A percentile compares a stretch with the other conserved stretches of the same genome.
These are phyloP conservation scores for Suillus plorans DNA, from an alignment of 768 basidiomycete genomes.

Conservation along the genomic window DNA sequence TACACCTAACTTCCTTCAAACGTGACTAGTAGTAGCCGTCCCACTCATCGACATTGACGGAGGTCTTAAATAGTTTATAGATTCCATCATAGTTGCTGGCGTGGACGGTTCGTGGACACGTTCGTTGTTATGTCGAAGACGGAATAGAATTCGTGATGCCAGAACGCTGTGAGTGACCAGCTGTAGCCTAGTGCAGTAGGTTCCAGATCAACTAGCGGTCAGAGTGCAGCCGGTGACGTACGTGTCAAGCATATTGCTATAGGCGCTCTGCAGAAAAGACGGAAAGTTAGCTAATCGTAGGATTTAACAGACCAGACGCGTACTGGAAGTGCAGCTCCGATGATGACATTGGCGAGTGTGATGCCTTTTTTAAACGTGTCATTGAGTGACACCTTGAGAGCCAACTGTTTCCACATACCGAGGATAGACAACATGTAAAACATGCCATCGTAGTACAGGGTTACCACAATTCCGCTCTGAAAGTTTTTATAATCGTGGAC, in stretches of 20 bases:
- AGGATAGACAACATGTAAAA: conserved; percentile 18
- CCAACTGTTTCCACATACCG: conserved; percentile 3
- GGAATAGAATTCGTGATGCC: conserved; percentile 29
- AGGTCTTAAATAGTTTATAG: not conserved
- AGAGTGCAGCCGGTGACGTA: not conserved
- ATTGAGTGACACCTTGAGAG: not conserved
- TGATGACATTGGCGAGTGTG: conserved; percentile 14
- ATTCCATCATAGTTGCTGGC: no score
- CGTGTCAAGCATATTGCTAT: not conserved
- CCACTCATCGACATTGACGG: not conserved
- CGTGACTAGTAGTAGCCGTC: not conserved
- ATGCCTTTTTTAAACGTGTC: conserved; percentile 11
- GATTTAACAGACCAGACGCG: not conserved
- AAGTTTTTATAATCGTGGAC: not conserved
- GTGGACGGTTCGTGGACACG: not conserved
- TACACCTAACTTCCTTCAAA: not conserved
- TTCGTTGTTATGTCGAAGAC: conserved; percentile 18
- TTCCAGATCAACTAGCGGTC: not conserved
- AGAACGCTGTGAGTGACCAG: conserved; percentile 26
- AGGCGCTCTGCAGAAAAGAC: not conserved
- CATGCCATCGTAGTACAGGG: conserved; percentile 17
- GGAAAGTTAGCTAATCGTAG: not conserved
- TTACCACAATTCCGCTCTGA: conserved; percentile 12
- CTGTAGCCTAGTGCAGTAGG: conserved; percentile 9
- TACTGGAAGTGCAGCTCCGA: conserved; percentile 13